A percentile compares a stretch with the other conserved stretches of the same genome.
Conservation (phyloP, 306 rosid genomes). For the Gastrolobium bilobum region DNA sequence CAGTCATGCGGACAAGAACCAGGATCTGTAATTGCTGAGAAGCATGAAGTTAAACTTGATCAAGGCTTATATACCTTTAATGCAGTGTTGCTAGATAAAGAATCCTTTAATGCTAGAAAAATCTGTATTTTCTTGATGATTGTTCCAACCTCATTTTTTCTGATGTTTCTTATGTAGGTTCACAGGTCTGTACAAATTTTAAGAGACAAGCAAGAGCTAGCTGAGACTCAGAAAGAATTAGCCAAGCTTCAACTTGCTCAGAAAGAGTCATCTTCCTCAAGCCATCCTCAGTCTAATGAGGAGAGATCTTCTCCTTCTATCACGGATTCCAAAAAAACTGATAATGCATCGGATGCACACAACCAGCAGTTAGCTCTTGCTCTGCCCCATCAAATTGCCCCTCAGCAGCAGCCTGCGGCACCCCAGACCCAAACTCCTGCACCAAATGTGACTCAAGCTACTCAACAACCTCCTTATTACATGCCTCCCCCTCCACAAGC, state of each 20-base stretch:
- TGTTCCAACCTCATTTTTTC: constrained; percentile 30
- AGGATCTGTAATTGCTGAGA: not conserved
- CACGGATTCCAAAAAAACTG: constrained; percentile 68
- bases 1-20: not conserved
- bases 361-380: constrained; percentile 96
- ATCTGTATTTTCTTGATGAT: constrained; percentile 36
- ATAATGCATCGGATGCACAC: constrained; percentile 67
- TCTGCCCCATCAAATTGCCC: constrained; percentile 77
- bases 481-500: constrained; percentile 64
- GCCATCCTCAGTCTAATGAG: constrained; percentile 80
- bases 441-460: constrained; percentile 63
- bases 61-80: not conserved
- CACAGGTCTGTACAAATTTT: constrained; percentile 96
- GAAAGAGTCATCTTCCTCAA: constrained; percentile 82
- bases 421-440: constrained; percentile 68
- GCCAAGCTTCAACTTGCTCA: constrained; percentile 94
- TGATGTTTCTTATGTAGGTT: constrained; percentile 65
- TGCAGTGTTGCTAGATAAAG: constrained; percentile 18
- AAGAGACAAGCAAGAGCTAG: constrained; percentile 97
- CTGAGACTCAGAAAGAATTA: constrained; percentile 92
- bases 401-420: constrained; percentile 66
- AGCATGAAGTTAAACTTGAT: not conserved
- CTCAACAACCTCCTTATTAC: constrained; percentile 82
- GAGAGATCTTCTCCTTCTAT: constrained; percentile 72
- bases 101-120: constrained; percentile 9